phyloP scores from a whole-genome alignment of 805 yeast species.

The Sugiyamaella lignohabitans region DNA sequence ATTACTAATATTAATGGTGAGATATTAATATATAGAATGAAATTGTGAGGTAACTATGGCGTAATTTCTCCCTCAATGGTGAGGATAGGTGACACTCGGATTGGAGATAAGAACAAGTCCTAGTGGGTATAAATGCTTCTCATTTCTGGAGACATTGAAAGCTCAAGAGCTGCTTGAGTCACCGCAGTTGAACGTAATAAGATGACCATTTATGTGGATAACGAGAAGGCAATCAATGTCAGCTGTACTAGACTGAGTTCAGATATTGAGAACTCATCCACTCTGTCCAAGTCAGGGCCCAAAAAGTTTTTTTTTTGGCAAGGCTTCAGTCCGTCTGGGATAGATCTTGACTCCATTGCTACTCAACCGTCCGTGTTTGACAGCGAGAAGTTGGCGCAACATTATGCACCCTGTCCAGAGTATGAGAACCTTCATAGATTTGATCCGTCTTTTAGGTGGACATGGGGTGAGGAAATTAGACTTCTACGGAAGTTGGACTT shows the following conservation, averaged over 20 bases:
- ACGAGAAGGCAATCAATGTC: background rate
- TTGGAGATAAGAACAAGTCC: no score
- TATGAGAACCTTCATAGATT: conserved; percentile 6
- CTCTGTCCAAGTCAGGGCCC: background rate
- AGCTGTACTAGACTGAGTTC: background rate
- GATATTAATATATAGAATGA: no score
- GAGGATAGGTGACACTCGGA: no score
- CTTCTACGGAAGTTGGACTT: conserved; percentile 50
- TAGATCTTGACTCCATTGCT: conserved; percentile 9
- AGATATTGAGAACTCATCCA: background rate
- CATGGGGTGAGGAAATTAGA: conserved; percentile 43
- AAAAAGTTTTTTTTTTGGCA: conserved; percentile 30
- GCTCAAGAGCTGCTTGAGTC: no score
- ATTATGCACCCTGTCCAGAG: background rate
- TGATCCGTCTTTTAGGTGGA: conserved; percentile 56
- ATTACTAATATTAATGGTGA: no score
- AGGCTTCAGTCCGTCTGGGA: background rate
- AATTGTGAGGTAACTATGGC: no score
- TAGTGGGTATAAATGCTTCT: no score
- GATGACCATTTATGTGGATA: background rate
- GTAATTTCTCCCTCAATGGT: no score
- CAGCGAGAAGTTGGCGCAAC: background rate
- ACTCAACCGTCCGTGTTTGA: conserved; percentile 7
- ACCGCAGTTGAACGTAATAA: no score
- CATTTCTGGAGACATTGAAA: no score